Percentiles rank a stretch among this genome's conserved stretches.
Conservation (phyloP, 2,329 filamentous ascomycete genomes). For the Chrysoporthe puriensis region DNA sequence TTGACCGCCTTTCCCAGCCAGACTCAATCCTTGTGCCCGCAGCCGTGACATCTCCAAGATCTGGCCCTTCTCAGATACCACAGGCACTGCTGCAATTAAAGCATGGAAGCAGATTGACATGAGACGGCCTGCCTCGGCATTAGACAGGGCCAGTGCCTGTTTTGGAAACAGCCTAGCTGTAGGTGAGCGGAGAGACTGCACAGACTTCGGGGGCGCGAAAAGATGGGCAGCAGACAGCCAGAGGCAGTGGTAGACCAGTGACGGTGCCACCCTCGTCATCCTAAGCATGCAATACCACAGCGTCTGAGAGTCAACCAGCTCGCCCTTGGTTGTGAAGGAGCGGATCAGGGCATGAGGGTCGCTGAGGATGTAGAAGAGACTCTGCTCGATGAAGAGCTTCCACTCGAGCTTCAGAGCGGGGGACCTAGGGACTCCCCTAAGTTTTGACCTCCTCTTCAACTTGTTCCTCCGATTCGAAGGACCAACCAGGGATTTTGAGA, state of each 20-base stretch:
- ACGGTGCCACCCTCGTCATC: constrained; percentile 60
- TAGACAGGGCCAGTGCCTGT: constrained; percentile 44
- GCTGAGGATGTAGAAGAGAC: constrained; percentile 65
- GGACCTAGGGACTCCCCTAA: constrained; percentile 33
- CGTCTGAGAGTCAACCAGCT: constrained; percentile 62
- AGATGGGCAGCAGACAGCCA: constrained; percentile 64
- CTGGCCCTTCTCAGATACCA: constrained; percentile 50
- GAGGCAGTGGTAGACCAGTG: constrained; percentile 64
- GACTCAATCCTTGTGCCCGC: constrained; percentile 56
- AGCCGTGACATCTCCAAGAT: constrained; percentile 65
- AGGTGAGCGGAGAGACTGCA: constrained; percentile 46
- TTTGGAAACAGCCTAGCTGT: constrained; percentile 43
- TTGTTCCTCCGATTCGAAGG: constrained; percentile 35
- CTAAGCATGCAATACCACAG: constrained; percentile 67
- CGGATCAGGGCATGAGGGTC: constrained; percentile 56
- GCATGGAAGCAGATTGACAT: constrained; percentile 67
- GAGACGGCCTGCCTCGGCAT: constrained; percentile 55
- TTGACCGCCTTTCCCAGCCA: constrained; percentile 53
- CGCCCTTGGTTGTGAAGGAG: constrained; percentile 59
- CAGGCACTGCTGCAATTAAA: constrained; percentile 60
- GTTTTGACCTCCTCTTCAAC: constrained; percentile 41
- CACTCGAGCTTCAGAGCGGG: constrained; percentile 51
- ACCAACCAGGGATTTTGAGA: constrained; percentile 37
- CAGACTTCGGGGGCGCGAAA: constrained; percentile 56
- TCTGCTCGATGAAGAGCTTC: constrained; percentile 66